These are phyloP conservation scores for Penicillium bovifimosum DNA, from an alignment of 495 filamentous ascomycete species.

Conservation along the genomic window DNA sequence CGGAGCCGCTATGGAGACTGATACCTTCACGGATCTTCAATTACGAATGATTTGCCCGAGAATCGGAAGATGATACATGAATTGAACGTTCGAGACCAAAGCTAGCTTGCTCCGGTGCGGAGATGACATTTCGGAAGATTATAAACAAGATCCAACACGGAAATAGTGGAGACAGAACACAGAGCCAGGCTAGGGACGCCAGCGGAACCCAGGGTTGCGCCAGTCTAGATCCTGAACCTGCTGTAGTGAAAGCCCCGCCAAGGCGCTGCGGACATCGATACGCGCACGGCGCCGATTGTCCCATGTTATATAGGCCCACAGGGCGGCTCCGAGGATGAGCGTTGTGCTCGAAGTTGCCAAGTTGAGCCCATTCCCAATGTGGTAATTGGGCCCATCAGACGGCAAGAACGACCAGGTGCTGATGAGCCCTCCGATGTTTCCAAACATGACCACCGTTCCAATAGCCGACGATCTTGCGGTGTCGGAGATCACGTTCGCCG, in stretches of 20 bases:
- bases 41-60: not conserved
- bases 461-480: conserved; percentile 62
- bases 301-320: conserved; percentile 56
- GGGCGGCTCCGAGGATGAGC: conserved; percentile 40
- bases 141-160: not conserved
- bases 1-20: too few relatives aligned
- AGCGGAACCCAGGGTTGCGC: conserved; percentile 65
- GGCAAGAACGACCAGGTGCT: conserved; percentile 66
- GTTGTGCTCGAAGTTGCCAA: conserved; percentile 53
- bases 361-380: conserved; percentile 69
- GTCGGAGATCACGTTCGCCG: conserved; percentile 67
- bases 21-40: not conserved
- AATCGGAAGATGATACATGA: not conserved
- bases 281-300: conserved; percentile 56
- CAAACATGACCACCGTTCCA: conserved; percentile 63
- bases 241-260: conserved; percentile 49
- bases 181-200: conserved; percentile 41
- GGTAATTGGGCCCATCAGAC: conserved; percentile 61
- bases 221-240: conserved; percentile 66
- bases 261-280: conserved; percentile 47
- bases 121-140: not conserved
- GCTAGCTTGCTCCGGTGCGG: not conserved
- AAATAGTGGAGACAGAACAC: not conserved
- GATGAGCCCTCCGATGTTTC: conserved; percentile 66
- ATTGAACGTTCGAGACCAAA: not conserved